Evolutionary conservation across 768 basidiomycete genomes (phyloP).

Genomic region (Amanita brunnescens): DNA sequence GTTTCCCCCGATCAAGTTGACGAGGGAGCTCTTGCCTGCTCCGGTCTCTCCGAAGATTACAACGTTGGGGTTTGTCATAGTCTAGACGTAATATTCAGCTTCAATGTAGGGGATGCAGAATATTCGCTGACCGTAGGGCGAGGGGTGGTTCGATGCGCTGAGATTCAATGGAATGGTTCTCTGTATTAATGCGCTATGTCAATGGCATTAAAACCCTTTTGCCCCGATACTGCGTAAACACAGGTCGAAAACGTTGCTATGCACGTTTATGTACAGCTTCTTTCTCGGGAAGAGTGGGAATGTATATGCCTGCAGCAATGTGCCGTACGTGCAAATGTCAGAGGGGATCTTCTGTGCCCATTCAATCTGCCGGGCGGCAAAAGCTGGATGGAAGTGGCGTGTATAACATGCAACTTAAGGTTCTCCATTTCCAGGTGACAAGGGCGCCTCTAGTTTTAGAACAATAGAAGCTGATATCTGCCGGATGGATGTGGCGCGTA

Average conservation of each 20-base stretch:
- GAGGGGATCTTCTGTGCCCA: too few species aligned
- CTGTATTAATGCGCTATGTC: background rate
- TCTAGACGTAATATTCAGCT: background rate
- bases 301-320: too few species aligned
- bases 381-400: too few species aligned
- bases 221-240: background rate
- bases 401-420: too few species aligned
- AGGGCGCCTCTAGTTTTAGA: too few species aligned
- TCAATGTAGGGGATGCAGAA: background rate
- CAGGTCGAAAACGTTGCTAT: background rate
- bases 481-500: too few species aligned
- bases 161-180: background rate
- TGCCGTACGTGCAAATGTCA: too few species aligned
- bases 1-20: constrained; percentile 28
- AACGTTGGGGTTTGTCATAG: constrained; percentile 15
- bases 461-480: too few species aligned
- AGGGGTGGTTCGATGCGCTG: too few species aligned
- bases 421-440: too few species aligned
- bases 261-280: background rate
- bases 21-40: constrained; percentile 31
- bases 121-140: background rate
- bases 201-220: background rate
- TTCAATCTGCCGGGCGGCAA: too few species aligned
- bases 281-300: too few species aligned
- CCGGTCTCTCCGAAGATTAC: constrained; percentile 35